A percentile compares a stretch with the other conserved stretches of the same genome.
phyloP scores from a whole-genome alignment of 2,329 filamentous ascomycete species.

The Xylaria polymorpha region DNA sequence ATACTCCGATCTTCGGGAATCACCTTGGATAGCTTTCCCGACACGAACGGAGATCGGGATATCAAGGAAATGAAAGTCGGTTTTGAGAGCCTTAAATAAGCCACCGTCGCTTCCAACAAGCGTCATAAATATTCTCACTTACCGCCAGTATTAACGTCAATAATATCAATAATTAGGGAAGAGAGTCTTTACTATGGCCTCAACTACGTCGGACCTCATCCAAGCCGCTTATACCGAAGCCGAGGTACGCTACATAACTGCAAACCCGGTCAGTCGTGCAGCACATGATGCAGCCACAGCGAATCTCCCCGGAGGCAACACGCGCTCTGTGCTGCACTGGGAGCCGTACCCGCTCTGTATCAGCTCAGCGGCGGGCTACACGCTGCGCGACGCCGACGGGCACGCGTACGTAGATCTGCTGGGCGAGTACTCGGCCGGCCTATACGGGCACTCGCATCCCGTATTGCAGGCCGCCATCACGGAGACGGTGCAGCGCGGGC shows the following conservation, averaged over 20 bases:
- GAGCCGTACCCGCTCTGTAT: conserved; percentile 59
- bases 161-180: conserved; percentile 4
- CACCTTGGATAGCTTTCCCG: conserved; percentile 22
- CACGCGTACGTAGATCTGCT: conserved; percentile 68
- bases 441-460: conserved; percentile 74
- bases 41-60: conserved; percentile 5
- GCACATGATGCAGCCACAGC: conserved; percentile 54
- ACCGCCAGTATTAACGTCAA: background rate
- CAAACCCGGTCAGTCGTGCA: conserved; percentile 54
- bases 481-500: conserved; percentile 42
- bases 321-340: conserved; percentile 50
- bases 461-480: conserved; percentile 62
- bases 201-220: conserved; percentile 31
- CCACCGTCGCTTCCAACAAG: background rate
- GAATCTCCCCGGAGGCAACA: conserved; percentile 49
- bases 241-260: conserved; percentile 50
- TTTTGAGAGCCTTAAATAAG: background rate
- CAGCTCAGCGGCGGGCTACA: conserved; percentile 52
- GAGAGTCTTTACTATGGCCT: conserved; percentile 27
- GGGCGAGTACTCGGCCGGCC: conserved; percentile 71
- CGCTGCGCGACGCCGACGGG: conserved; percentile 56
- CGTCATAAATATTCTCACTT: background rate
- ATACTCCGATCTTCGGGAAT: conserved; percentile 24
- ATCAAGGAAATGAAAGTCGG: background rate
- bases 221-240: conserved; percentile 51